Base-by-base conservation (phyloP, 352 stramenopile genomes). In the Globisporangium heterothallicum region DNA sequence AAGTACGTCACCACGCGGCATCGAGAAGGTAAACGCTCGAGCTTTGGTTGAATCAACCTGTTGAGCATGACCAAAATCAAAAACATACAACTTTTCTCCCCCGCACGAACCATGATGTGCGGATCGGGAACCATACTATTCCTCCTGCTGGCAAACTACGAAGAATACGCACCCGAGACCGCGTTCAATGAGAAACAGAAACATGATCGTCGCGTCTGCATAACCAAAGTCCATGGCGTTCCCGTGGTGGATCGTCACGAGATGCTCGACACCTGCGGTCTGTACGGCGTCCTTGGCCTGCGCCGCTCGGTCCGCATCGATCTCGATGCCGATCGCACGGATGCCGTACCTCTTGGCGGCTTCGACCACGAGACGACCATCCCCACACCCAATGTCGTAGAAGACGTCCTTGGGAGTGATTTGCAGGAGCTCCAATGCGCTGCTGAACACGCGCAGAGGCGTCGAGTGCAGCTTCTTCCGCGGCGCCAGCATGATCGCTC, bases 391-490 rank as follows among this genome's bases (percentile, higher is more conserved):
- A n/a, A 93, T 49, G 51, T 93, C 82, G 55, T 82, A 88, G 18
- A 93, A 64, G 26, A 91, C 72, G 49, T 93, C 79, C 9, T 26
- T 42, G 2, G 50, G 0, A 0, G 41, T 26, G 9, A 76, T 66
- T 29, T 66, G 29, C 16, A 85, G 63, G 30, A 88, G 56, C 61
- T 74, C 61, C 27, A 93, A 61, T 21, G 78, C 82, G 24, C 62
- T 63, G 32, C 63, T 49, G 61, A 89, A 86, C 29, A 84, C 77
- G 34, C 61, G 56, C 49, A 81, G 54, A 18, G 82, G 82, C 63
- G 82, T 92, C 59, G 82, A 92, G 54, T 90, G 74, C 34, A 92
- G 75, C 54, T 65, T 90, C 67, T 84, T 86, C 46, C 82, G 72
- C 51, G 82, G 82, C 14, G 82, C 82, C 27, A 92, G 58, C 81